phyloP scores from a whole-genome alignment of 169 alveolate species.

The Babesia bigemina region DNA sequence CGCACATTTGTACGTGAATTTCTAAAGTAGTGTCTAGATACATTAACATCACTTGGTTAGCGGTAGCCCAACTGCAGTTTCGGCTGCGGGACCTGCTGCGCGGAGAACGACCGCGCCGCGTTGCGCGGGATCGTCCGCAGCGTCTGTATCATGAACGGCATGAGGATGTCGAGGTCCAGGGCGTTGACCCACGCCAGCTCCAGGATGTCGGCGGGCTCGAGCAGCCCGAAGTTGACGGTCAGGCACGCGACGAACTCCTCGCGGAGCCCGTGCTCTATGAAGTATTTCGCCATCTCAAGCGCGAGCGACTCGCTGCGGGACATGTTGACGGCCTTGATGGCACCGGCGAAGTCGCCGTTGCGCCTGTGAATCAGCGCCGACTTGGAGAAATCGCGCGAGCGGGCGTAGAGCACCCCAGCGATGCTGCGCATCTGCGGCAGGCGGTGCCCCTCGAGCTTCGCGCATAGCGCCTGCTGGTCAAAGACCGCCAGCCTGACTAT shows the following conservation, averaged over 20 bases:
- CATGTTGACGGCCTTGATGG: slow-evolving; percentile 71
- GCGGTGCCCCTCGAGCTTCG: slow-evolving; percentile 92
- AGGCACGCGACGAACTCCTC: slow-evolving; percentile 96
- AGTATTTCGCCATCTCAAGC: slow-evolving; percentile 88
- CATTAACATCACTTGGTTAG: not conserved
- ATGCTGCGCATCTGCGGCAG: slow-evolving; percentile 96
- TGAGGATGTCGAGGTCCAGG: slow-evolving; percentile 88
- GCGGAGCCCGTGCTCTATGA: slow-evolving; percentile 87
- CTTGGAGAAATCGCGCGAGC: slow-evolving; percentile 88
- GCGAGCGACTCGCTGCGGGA: slow-evolving; percentile 84
- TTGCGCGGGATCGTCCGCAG: slow-evolving; percentile 80
- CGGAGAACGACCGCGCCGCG: not conserved
- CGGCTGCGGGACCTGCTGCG: slow-evolving; percentile 18
- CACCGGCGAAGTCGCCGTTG: slow-evolving; percentile 70
- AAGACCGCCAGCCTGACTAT: slow-evolving; percentile 92
- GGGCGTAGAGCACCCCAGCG: slow-evolving; percentile 91
- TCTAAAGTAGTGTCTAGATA: too few relatives aligned
- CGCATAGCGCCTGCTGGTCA: slow-evolving; percentile 92
- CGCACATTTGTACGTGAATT: too few relatives aligned
- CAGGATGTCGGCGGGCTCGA: slow-evolving; percentile 96
- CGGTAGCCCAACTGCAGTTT: not conserved
- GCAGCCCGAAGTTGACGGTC: slow-evolving; percentile 94
- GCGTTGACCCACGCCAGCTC: slow-evolving; percentile 98
- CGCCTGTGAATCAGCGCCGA: slow-evolving; percentile 89
- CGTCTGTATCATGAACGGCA: slow-evolving; percentile 96